These are phyloP conservation scores for Moricandia moricandioides DNA, from an alignment of 345 rosid species.

Conservation along the genomic window DNA sequence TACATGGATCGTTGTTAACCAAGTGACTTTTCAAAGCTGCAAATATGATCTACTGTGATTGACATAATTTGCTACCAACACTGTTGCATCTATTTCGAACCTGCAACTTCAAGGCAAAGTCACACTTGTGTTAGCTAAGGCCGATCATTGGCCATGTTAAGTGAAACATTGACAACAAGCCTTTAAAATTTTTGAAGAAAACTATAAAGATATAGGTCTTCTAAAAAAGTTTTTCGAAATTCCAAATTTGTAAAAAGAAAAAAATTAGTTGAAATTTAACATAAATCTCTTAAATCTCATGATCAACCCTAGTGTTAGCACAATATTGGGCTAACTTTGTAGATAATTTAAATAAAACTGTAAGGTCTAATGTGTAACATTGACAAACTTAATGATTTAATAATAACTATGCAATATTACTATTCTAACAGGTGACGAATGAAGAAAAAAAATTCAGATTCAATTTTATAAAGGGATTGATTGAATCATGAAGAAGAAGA, in stretches of 20 bases:
- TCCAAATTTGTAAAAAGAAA: too few relatives aligned
- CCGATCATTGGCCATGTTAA: too few relatives aligned
- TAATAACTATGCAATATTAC: background rate
- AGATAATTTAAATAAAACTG: background rate
- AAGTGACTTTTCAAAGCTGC: background rate
- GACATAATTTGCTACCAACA: background rate
- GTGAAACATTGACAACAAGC: too few relatives aligned
- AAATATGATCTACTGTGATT: background rate
- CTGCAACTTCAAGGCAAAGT: background rate
- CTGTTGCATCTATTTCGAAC: background rate
- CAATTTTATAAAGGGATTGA: conserved; percentile 9
- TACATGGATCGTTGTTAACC: background rate
- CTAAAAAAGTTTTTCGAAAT: too few relatives aligned
- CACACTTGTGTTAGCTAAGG: too few relatives aligned
- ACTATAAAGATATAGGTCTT: too few relatives aligned
- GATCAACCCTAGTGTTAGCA: too few relatives aligned
- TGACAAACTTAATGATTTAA: conserved; percentile 6
- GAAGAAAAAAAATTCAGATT: conserved; percentile 5
- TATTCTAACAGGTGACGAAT: conserved; percentile 24
- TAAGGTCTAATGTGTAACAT: conserved; percentile 20
- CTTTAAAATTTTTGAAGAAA: too few relatives aligned
- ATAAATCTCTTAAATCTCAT: too few relatives aligned
- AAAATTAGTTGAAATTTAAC: too few relatives aligned
- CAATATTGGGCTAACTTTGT: background rate
- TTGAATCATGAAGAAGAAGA: conserved; percentile 28